A percentile compares a stretch with the other conserved stretches of the same genome.
Conservation (phyloP, 1,284 basidiomycete species). For the Lignosus rhinocerotis region DNA sequence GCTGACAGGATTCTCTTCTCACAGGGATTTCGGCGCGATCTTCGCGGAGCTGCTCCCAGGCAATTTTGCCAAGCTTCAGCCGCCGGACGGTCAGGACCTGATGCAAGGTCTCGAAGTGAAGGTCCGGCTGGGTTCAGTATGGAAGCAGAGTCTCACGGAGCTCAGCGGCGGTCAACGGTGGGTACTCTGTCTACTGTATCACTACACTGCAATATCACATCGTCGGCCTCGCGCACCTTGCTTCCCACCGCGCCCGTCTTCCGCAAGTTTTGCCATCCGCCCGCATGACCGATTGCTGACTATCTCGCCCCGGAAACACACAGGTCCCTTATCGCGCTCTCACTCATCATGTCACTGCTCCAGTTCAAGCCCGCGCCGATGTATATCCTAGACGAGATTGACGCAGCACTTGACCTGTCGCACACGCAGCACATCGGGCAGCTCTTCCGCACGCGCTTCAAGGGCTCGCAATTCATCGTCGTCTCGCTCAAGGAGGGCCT, state of each 20-base stretch:
- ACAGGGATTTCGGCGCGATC: constrained; percentile 93
- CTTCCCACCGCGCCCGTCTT: no score
- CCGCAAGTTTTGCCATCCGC: background rate
- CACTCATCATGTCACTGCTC: constrained; percentile 95
- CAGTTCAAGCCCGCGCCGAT: constrained; percentile 99
- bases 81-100: constrained; percentile 91
- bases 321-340: constrained; percentile 94
- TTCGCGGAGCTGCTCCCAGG: constrained; percentile 96
- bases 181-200: constrained; percentile 25
- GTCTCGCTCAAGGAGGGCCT: constrained; percentile 96
- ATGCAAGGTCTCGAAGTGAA: constrained; percentile 98
- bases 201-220: no score
- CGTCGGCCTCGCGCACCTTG: background rate
- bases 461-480: constrained; percentile 97
- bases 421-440: constrained; percentile 98
- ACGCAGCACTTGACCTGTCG: constrained; percentile 93
- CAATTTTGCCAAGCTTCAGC: constrained; percentile 94
- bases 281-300: no score
- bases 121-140: constrained; percentile 90
- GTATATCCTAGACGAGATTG: constrained; percentile 99
- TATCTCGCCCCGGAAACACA: background rate
- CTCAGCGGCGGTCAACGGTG: constrained; percentile 96
- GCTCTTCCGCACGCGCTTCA: constrained; percentile 95
- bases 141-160: constrained; percentile 98
- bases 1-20: constrained; percentile 1